These are phyloP conservation scores for Wickerhamomyces sydowiorum DNA, from an alignment of 805 yeast species.

Conservation along the genomic window DNA sequence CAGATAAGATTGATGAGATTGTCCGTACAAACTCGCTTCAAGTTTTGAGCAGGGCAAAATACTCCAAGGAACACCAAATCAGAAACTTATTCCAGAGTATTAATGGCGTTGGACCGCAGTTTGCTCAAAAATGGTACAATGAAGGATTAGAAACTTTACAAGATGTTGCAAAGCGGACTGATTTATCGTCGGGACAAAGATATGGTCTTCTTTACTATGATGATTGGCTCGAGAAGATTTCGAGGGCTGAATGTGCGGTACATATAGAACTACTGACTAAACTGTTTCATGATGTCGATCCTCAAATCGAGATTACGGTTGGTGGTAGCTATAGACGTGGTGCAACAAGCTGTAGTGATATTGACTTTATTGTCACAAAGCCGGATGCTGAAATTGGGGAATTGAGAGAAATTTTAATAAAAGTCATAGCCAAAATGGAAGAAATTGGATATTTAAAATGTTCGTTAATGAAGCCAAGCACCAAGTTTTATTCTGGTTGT, in stretches of 20 bases:
- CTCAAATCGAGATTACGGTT: slow-evolving; percentile 28
- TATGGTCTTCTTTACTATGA: slow-evolving; percentile 40
- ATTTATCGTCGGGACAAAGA: slow-evolving; percentile 23
- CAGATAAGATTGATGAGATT: slow-evolving; percentile 41
- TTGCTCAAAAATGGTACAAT: slow-evolving; percentile 34
- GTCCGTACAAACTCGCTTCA: slow-evolving; percentile 28
- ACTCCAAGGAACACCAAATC: slow-evolving; percentile 21
- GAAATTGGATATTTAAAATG: slow-evolving; percentile 24
- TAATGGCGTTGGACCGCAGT: slow-evolving; percentile 43
- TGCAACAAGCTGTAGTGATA: slow-evolving; percentile 40
- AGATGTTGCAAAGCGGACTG: slow-evolving; percentile 27
- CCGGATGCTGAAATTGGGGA: slow-evolving; percentile 23
- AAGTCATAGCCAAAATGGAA: slow-evolving; percentile 20
- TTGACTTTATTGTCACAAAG: slow-evolving; percentile 43
- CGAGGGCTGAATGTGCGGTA: slow-evolving; percentile 36
- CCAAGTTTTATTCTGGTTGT: slow-evolving; percentile 33
- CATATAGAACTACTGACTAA: slow-evolving; percentile 32
- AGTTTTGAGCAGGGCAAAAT: slow-evolving; percentile 16
- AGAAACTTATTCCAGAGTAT: slow-evolving; percentile 32
- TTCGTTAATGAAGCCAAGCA: slow-evolving; percentile 9
- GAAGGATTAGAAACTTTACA: slow-evolving; percentile 33
- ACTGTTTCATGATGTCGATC: slow-evolving; percentile 26
- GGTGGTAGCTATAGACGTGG: slow-evolving; percentile 54
- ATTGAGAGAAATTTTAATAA: slow-evolving; percentile 14
- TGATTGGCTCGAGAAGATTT: slow-evolving; percentile 40